Evolutionary conservation across 179 eudicot genomes (phyloP), one percentile per base, ranked within the genome.

Genomic region (Silene coronaria): DNA sequence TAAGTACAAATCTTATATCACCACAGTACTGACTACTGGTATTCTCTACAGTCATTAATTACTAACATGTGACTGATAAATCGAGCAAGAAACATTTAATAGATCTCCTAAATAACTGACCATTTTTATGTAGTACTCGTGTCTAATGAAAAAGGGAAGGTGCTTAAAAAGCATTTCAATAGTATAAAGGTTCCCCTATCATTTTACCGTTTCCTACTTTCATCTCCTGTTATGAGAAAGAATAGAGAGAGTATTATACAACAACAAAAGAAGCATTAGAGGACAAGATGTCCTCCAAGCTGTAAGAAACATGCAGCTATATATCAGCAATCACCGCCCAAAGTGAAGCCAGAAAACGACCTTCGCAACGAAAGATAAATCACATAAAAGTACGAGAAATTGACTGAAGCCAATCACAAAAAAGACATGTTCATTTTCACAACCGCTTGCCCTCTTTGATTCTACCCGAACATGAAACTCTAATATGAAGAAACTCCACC

Each of bases 271-370:
- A 60, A 9, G 27, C 65, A 60, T 60, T 8, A 22, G 5, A 60
- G 30, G 1, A 23, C 4, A 60, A 60, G 27, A 60, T 3, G 68
- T 64, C 68, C 68, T 64, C 64, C 68, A 64, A 30, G 19, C 38
- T 27, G 68, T 30, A 64, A 64, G 68, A 64, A 64, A 64, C 68
- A 64, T 4, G 38, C 38, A 64, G 68, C 11, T 1, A 64, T 64
- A 14, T 4, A 5, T 64, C 19, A n/a, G 5, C 53, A 34, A 32
- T 53, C 38, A 22, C 71, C 10, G 42, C 27, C 69, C 27, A 67
- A 51, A 36, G 5, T 36, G 26, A 36, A 36, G 6, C 71, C 17
- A 36, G 38, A 67, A 67, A 34, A 34, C 17, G 13, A 34, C 24
- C 17, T 64, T 27, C 10, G 3, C 14, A 36, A 17, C 1, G 27